Evolutionary conservation across 371 early-diverging fungal species (phyloP).

Genomic region (Dichotomocladium elegans): DNA sequence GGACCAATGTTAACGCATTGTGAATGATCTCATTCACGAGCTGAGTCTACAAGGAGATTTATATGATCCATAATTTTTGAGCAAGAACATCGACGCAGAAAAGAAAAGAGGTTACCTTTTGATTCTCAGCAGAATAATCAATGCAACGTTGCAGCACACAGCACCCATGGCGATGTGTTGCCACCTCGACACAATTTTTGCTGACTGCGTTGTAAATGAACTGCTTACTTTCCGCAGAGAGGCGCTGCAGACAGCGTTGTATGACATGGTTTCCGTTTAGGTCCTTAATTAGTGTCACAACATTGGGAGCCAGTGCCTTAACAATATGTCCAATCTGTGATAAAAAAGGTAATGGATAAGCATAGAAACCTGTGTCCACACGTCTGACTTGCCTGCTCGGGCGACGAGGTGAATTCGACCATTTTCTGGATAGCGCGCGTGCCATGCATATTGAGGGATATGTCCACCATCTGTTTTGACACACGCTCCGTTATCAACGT

Average conservation of each 20-base stretch:
- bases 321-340: constrained; percentile 66
- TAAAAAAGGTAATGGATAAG: background rate
- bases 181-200: constrained; percentile 76
- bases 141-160: constrained; percentile 97
- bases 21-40: constrained; percentile 73
- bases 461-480: constrained; percentile 67
- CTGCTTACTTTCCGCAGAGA: constrained; percentile 70
- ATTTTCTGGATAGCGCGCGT: constrained; percentile 96
- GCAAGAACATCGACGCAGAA: background rate
- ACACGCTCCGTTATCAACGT: constrained; percentile 70
- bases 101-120: constrained; percentile 44
- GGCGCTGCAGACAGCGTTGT: constrained; percentile 86
- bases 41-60: constrained; percentile 40
- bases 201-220: constrained; percentile 89
- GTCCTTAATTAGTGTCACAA: constrained; percentile 88
- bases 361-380: too few relatives aligned
- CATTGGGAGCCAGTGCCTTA: constrained; percentile 69
- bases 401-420: constrained; percentile 75
- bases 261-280: constrained; percentile 98
- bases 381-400: constrained; percentile 44
- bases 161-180: constrained; percentile 96
- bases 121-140: constrained; percentile 75
- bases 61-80: background rate
- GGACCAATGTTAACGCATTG: constrained; percentile 78
- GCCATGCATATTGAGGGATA: constrained; percentile 95